Evolutionary conservation across 225 moss, liverwort and hornwort genomes (phyloP), one percentile per base, ranked within the genome.

Genomic region (Bryum argenteum): DNA sequence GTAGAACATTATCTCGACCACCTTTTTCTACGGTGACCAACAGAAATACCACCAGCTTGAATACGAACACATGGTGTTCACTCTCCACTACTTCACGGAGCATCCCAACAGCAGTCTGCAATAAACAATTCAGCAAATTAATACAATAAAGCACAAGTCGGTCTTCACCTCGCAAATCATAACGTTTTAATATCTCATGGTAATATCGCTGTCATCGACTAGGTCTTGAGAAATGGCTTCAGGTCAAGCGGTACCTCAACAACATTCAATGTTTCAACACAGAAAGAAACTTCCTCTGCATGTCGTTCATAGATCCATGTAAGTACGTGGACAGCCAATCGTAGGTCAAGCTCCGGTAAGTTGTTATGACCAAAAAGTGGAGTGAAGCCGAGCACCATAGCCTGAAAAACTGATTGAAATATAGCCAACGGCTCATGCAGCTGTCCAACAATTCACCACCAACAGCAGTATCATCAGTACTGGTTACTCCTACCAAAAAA

Each of bases 41-140:
- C 51, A 98, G 75, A 81, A 98, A 98, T 17, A 89, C 97, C 52
- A 98, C 94, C 39, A 98, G 83, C 85, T 98, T 98, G 85, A 98
- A 98, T 69, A 98, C 89, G 54, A 98, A 91, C 56, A 98, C 97
- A 67, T 98, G 92, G 40, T 94, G 92, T 66, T 94, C 97, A 82
- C 85, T 94, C 72, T 93, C 97, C 75, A 92, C 90, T 45, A 98
- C 85, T 82, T 94, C 97, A 65, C 91, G 94, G 45, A 98, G 84
- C 97, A 98, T 98, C 64, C 97, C 97, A 66, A 94, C 97, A 68
- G 97, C 94, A 76, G 97, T 94, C 97, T 96, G 95, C 76, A 37
- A 80, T 48, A 83, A 53, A 54, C 16, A 65, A 13, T 21, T 51
- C 67, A 33, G 8, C 24, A 53, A 63, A 9, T 66, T 43, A 71